A percentile compares a stretch with the other conserved stretches of the same genome.
Conservation (phyloP, 169 alveolate species). For the Plasmodium coatneyi region DNA sequence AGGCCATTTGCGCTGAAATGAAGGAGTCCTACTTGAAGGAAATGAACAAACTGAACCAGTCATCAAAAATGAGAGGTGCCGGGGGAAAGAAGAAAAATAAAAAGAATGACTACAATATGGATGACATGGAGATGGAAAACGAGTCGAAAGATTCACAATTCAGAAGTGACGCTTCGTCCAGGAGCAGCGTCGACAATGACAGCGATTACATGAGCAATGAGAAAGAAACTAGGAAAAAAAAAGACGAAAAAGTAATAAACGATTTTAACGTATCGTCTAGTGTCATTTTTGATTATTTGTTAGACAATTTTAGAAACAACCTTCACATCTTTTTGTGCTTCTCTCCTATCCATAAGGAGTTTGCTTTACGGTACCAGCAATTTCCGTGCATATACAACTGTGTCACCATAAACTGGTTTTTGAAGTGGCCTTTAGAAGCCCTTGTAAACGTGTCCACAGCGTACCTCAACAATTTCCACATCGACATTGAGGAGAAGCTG, state of each 20-base stretch:
- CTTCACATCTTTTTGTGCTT: slow-evolving; percentile 95
- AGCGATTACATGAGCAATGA: slow-evolving; percentile 75
- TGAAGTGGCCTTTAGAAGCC: slow-evolving; percentile 98
- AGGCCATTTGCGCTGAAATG: slow-evolving; percentile 90
- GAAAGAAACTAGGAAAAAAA: slow-evolving; percentile 32
- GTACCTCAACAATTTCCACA: slow-evolving; percentile 87
- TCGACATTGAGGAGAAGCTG: slow-evolving; percentile 65
- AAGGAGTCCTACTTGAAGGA: slow-evolving; percentile 74
- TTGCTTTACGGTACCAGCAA: slow-evolving; percentile 96
- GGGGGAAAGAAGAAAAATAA: slow-evolving; percentile 78
- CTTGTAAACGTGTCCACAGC: slow-evolving; percentile 94
- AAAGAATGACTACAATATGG: slow-evolving; percentile 16
- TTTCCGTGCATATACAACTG: slow-evolving; percentile 98
- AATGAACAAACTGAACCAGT: slow-evolving; percentile 78
- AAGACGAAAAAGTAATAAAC: slow-evolving; percentile 53
- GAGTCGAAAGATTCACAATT: slow-evolving; percentile 41
- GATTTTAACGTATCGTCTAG: slow-evolving; percentile 52
- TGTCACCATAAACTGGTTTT: slow-evolving; percentile 96
- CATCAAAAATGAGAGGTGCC: slow-evolving; percentile 82
- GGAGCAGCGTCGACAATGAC: slow-evolving; percentile 76
- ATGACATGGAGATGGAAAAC: slow-evolving; percentile 30
- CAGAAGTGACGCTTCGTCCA: slow-evolving; percentile 74
- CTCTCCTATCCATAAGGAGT: slow-evolving; percentile 96
- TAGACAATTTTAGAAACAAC: slow-evolving; percentile 96
- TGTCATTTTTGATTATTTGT: slow-evolving; percentile 83